These are phyloP conservation scores for Backusella circina DNA, from an alignment of 192 early-diverging fungal species.

Conservation along the genomic window DNA sequence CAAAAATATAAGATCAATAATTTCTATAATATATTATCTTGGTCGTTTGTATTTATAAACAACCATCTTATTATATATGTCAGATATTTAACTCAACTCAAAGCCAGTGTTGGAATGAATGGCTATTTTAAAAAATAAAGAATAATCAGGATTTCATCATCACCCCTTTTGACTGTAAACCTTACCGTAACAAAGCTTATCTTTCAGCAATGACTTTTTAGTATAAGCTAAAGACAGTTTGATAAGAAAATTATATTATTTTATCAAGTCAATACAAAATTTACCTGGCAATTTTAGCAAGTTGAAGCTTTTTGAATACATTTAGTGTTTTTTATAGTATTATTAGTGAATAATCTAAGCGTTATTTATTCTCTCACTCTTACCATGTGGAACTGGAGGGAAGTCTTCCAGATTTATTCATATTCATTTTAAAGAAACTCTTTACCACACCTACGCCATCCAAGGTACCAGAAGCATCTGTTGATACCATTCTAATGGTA, in stretches of 20 bases:
- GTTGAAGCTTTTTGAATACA: slow-evolving; percentile 36
- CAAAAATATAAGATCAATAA: too few relatives aligned
- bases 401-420: slow-evolving; percentile 54
- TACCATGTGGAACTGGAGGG: slow-evolving; percentile 54
- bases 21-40: too few relatives aligned
- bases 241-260: slow-evolving; percentile 22
- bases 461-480: slow-evolving; percentile 21
- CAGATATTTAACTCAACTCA: background rate
- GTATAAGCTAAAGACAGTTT: slow-evolving; percentile 35
- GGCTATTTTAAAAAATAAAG: background rate
- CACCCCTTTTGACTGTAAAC: background rate
- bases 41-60: too few relatives aligned
- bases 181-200: slow-evolving; percentile 62
- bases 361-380: background rate
- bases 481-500: slow-evolving; percentile 49
- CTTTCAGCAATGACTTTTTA: slow-evolving; percentile 43
- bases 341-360: background rate
- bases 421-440: slow-evolving; percentile 58
- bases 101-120: background rate
- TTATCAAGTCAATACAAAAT: background rate
- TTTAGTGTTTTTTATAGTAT: background rate
- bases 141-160: background rate
- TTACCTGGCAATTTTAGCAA: slow-evolving; percentile 63
- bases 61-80: too few relatives aligned
- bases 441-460: slow-evolving; percentile 40